Evolutionary conservation across 2,329 filamentous ascomycete species (phyloP).

Genomic region (Stagonosporopsis chrysanthemi): DNA sequence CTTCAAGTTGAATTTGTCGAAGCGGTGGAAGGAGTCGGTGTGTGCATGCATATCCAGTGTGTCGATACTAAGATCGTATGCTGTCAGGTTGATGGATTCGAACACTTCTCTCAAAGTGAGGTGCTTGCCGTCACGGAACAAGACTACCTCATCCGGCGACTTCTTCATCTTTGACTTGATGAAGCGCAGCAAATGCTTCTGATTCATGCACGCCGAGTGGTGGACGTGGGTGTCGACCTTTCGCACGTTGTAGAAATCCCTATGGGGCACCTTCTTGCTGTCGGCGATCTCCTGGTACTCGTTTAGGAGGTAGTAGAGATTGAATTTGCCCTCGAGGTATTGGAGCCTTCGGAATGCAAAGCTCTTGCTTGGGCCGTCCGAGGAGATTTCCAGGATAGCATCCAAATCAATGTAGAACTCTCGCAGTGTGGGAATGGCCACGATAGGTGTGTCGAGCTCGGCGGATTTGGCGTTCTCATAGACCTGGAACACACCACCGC

Average conservation of each 20-base stretch:
- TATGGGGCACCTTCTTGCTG: constrained; percentile 95
- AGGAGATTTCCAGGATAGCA: constrained; percentile 83
- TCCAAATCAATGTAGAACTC: constrained; percentile 98
- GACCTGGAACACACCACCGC: constrained; percentile 89
- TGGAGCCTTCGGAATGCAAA: constrained; percentile 95
- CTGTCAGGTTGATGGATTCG: constrained; percentile 94
- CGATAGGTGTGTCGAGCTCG: constrained; percentile 71
- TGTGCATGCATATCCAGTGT: constrained; percentile 99
- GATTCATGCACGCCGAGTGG: constrained; percentile 99
- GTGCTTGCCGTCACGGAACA: constrained; percentile 90
- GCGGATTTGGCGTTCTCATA: constrained; percentile 73
- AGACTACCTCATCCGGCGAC: constrained; percentile 89
- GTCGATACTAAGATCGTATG: constrained; percentile 97
- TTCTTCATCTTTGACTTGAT: constrained; percentile 99
- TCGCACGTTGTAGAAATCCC: constrained; percentile 98
- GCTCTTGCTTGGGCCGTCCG: constrained; percentile 94
- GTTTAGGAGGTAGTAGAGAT: constrained; percentile 89
- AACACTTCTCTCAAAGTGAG: constrained; percentile 93
- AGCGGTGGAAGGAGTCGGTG: constrained; percentile 96
- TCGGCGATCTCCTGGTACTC: constrained; percentile 98
- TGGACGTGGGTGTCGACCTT: constrained; percentile 99
- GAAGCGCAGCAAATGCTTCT: constrained; percentile 96
- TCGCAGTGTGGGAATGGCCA: constrained; percentile 87
- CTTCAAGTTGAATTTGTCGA: constrained; percentile 99
- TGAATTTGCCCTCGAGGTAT: constrained; percentile 96